phyloP scores from a whole-genome alignment of 106 monocot genomes.

The Dactylorhiza incarnata region DNA sequence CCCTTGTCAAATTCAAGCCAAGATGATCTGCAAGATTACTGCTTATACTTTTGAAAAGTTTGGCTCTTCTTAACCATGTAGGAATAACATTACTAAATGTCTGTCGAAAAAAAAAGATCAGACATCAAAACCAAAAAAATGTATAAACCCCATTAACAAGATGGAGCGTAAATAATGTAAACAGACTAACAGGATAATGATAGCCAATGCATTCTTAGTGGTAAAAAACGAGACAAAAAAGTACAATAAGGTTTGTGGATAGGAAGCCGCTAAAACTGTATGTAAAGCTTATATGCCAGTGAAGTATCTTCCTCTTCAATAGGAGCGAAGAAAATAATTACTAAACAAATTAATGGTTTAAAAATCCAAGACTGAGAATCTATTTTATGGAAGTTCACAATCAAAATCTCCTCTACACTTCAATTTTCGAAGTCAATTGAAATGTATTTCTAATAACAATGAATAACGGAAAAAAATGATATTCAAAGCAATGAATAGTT shows the following conservation, averaged over 20 bases:
- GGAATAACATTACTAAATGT: slow-evolving; percentile 49
- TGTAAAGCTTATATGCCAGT: background rate
- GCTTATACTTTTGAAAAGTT: slow-evolving; percentile 39
- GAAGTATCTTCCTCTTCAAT: background rate
- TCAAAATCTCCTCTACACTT: background rate
- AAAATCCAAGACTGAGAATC: too few relatives aligned
- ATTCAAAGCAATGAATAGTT: background rate
- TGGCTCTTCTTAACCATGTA: slow-evolving; percentile 47
- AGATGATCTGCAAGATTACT: slow-evolving; percentile 62
- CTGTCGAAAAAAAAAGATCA: slow-evolving; percentile 23
- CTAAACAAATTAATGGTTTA: background rate
- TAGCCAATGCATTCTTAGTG: background rate
- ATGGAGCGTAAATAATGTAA: background rate
- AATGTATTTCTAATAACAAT: background rate
- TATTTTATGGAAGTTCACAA: background rate
- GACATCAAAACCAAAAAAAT: background rate
- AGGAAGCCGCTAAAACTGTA: background rate
- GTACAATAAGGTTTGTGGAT: background rate
- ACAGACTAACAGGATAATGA: background rate
- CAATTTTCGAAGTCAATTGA: background rate
- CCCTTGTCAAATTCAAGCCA: slow-evolving; percentile 54
- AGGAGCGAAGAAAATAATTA: background rate
- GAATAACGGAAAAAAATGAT: background rate
- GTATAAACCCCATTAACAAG: background rate
- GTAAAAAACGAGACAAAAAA: background rate